Base-by-base conservation (phyloP, 2,329 filamentous ascomycete genomes). In the Colletotrichum tamarilloi region DNA sequence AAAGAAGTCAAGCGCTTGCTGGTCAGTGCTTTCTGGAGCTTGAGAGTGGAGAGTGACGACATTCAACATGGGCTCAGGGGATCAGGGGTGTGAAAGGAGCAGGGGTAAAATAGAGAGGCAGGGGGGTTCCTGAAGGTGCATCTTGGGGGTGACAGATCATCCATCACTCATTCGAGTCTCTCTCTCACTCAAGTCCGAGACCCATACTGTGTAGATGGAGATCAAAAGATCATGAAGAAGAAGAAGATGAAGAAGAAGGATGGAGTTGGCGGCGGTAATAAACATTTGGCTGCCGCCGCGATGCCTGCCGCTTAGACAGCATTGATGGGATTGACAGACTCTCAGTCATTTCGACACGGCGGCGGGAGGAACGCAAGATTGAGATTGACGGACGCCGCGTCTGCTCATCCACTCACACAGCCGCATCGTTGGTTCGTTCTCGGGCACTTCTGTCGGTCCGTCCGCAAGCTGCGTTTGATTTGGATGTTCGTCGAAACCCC, bases 401-500 rank as follows among this genome's bases (percentile, higher is more conserved):
- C 56, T 62, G 64, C 53, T 56, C 68, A 58, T 59, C 59, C 70
- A 69, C 46, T 53, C 6, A 19, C 42, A 63, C 60, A 30, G 26
- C 42, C 19, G 42, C 59, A 19, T 63, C n/a, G 28, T 30, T 63
- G 28, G 42, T 49, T 49, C 42, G 42, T 30, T 35, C 46, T 64
- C 55, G 60, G 67, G 55, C 38, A 58, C 58, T 63, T 63, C 53
- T 58, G 65, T 73, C 66, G 66, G 70, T 26, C 66, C 53, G 66
- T 55, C 70, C 70, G 70, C 57, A 49, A 8, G 26, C 53, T 8
- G 60, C 32, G 67, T 73, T 73, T 70, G 67, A 73, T 73, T 73
- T 73, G 60, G 70, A 73, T 73, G 46, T 73, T 73, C 70, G 38
- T 73, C 67, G 42, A 64, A 32, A 70, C 66, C 62, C 67, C 67